Conservation (phyloP, 192 early-diverging fungal species). For the Coemansia guatemalensis region DNA sequence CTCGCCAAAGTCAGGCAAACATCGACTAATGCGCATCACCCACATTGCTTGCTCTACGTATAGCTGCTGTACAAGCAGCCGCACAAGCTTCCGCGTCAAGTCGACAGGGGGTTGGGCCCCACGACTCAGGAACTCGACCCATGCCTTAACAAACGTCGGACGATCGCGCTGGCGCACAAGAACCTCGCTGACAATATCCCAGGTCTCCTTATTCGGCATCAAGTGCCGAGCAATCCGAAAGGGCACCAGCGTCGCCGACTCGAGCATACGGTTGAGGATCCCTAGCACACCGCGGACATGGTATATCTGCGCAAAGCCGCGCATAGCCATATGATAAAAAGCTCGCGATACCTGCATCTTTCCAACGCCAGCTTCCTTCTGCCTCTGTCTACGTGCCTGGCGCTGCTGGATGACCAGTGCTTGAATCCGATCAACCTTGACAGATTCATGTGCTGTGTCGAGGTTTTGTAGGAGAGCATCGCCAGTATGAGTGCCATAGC, state of each 20-base stretch:
- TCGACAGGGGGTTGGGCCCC: slow-evolving; percentile 40
- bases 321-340: slow-evolving; percentile 52
- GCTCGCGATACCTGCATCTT: slow-evolving; percentile 22
- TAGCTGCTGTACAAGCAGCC: slow-evolving; percentile 41
- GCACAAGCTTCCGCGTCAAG: slow-evolving; percentile 36
- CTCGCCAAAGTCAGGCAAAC: slow-evolving; percentile 40
- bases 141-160: slow-evolving; percentile 43
- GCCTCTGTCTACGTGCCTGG: neutral
- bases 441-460: neutral
- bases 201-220: slow-evolving; percentile 47
- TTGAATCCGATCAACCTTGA: slow-evolving; percentile 21
- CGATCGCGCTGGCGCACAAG: slow-evolving; percentile 45
- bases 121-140: slow-evolving; percentile 49
- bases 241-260: slow-evolving; percentile 38
- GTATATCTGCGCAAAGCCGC: slow-evolving; percentile 46
- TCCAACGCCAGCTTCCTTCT: neutral
- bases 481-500: neutral
- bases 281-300: slow-evolving; percentile 49
- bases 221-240: slow-evolving; percentile 33
- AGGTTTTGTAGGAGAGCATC: neutral
- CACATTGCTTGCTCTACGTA: slow-evolving; percentile 49
- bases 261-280: slow-evolving; percentile 47
- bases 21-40: slow-evolving; percentile 54
- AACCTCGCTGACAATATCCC: slow-evolving; percentile 45
- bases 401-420: slow-evolving; percentile 26